Percentiles rank a stretch among this genome's conserved stretches.
These are phyloP conservation scores for Xerophyta viscosa DNA, from an alignment of 106 monocot species.

Conservation along the genomic window DNA sequence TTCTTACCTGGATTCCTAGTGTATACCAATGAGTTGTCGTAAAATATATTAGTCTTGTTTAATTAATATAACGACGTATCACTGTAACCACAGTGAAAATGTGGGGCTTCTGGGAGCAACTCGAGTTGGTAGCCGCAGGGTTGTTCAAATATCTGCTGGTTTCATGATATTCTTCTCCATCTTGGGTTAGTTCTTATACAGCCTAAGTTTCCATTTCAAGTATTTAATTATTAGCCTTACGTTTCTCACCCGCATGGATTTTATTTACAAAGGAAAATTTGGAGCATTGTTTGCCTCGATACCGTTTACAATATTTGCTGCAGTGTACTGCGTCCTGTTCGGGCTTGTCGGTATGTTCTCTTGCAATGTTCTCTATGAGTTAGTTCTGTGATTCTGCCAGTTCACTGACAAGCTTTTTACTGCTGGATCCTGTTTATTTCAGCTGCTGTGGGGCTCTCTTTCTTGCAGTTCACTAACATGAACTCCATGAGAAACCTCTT, in stretches of 20 bases:
- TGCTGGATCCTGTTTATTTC: too few species aligned
- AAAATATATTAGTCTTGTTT: too few species aligned
- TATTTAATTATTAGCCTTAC: background rate
- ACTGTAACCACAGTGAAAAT: conserved; percentile 54
- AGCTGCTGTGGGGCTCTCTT: conserved; percentile 95
- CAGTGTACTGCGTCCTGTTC: conserved; percentile 79
- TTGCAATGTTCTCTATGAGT: background rate
- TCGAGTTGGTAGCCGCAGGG: conserved; percentile 80
- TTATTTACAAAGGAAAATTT: conserved; percentile 60
- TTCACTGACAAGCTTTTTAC: too few species aligned
- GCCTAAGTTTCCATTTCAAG: background rate
- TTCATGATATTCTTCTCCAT: conserved; percentile 99
- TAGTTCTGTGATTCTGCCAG: background rate
- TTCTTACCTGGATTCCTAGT: background rate
- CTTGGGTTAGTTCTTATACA: conserved; percentile 36
- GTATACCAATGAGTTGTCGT: too few species aligned
- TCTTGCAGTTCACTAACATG: conserved; percentile 99
- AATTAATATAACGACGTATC: background rate
- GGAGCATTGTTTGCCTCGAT: conserved; percentile 98
- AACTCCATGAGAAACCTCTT: conserved; percentile 99
- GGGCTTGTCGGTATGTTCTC: conserved; percentile 72
- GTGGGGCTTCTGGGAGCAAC: conserved; percentile 87
- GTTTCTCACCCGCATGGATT: background rate
- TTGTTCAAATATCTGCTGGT: conserved; percentile 88
- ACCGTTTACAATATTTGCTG: conserved; percentile 90